Base-by-base conservation (phyloP, 768 basidiomycete genomes). In the Porpolomopsis calyptriformis region DNA sequence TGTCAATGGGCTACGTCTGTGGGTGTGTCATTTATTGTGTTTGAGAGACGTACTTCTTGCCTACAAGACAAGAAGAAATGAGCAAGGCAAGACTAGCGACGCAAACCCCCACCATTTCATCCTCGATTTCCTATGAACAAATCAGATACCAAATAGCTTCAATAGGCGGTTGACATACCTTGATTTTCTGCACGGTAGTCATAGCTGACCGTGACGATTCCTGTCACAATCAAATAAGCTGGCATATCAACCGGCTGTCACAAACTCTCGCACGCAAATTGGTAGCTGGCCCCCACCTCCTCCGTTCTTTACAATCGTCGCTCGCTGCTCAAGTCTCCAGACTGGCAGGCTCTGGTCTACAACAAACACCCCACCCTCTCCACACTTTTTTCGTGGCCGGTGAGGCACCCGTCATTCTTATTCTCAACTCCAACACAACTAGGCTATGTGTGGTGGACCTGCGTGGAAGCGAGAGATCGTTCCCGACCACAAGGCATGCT, bases 381-480 rank as follows among this genome's bases (percentile, higher is more conserved):
- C 20, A 45, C 57, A 54, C 49, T 42, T 52, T 51, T 43, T 43
- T 54, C 41, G 50, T 57, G 59, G 29, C 52, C 52, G 29, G 29
- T 31, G 29, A 31, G 49, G 55, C 53, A 54, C 49, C 46, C 34
- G 52, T 41, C 51, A 51, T 50, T 46, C 60, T 51, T 52, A 35
- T 49, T 52, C 49, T 31, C 26, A 20, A 8, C 42, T 27, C 11
- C 10, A 24, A 8, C n/a, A 9, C 16, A 27, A 43, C 48, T 51
- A 48, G 31, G 49, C 47, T 39, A 82, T 78, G 77, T 85, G 82
- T 60, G 77, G 80, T 54, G 87, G 80, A 57, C 72, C 84, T 35
- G 80, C 86, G 54, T 96, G 93, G 96, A 98, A 98, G 72, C 77
- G 92, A 60, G 96, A 97, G 73, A 77, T 86, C 56, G 92, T 97